Evolutionary conservation across 768 basidiomycete species (phyloP).

Genomic region (Auriscalpium orientale): DNA sequence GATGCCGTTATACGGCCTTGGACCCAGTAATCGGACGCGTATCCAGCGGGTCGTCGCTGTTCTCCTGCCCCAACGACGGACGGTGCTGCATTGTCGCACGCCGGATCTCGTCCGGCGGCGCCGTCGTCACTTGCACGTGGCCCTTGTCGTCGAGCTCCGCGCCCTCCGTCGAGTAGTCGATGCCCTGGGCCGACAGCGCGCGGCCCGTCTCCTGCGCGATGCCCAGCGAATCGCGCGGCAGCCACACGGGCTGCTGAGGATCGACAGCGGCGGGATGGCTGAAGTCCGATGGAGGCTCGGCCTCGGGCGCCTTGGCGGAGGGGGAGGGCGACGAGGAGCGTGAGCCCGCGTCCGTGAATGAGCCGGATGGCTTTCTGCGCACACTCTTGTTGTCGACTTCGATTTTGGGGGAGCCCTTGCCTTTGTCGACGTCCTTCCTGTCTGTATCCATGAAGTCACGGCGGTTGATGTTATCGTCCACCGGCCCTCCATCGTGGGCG

Average conservation of each 20-base stretch:
- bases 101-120: slow-evolving; percentile 30
- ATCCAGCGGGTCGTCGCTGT: neutral
- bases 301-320: slow-evolving; percentile 20
- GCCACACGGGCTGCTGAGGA: slow-evolving; percentile 77
- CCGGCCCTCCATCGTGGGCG: neutral
- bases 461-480: neutral
- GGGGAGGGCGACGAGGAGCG: slow-evolving; percentile 3
- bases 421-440: slow-evolving; percentile 1
- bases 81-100: neutral
- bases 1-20: no score
- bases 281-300: slow-evolving; percentile 44
- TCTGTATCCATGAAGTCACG: neutral
- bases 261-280: slow-evolving; percentile 76
- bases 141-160: slow-evolving; percentile 60
- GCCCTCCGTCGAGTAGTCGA: slow-evolving; percentile 39
- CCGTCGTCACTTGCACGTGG: slow-evolving; percentile 43
- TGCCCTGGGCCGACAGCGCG: slow-evolving; percentile 43
- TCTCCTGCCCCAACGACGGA: neutral
- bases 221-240: slow-evolving; percentile 68
- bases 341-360: neutral
- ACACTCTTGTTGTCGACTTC: neutral
- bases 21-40: neutral
- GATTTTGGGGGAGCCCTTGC: neutral
- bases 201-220: slow-evolving; percentile 57
- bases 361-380: neutral